Conservation (phyloP, 2,329 filamentous ascomycete genomes). For the Sarocladiaceae sp. region DNA sequence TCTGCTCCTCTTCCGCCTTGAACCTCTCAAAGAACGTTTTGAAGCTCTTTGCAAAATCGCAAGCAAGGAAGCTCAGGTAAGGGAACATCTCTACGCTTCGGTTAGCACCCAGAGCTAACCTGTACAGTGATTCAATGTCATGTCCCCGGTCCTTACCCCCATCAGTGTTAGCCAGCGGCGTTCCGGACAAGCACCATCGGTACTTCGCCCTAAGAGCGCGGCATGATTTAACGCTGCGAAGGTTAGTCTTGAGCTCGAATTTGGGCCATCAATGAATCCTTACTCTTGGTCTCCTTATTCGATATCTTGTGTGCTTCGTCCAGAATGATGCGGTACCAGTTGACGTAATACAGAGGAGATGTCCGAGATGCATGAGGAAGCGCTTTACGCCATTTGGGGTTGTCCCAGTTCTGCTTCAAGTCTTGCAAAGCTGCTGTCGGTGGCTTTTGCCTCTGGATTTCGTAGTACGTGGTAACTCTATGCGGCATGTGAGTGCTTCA, state of each 20-base stretch:
- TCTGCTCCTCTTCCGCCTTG: slow-evolving; percentile 13
- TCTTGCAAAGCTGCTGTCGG: fast-evolving
- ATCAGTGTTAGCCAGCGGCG: slow-evolving; percentile 27
- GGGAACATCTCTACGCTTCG: slow-evolving; percentile 29
- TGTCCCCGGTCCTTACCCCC: slow-evolving; percentile 27
- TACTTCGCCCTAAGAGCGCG: slow-evolving; percentile 23
- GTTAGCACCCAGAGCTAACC: slow-evolving; percentile 13
- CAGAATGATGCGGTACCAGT: slow-evolving; percentile 48
- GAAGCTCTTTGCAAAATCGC: slow-evolving; percentile 10
- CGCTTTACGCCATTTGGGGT: slow-evolving; percentile 18
- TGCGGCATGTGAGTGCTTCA: no score
- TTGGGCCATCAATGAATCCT: no score
- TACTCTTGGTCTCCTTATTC: slow-evolving; percentile 34
- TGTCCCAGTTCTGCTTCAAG: slow-evolving; percentile 1
- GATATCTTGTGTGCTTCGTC: slow-evolving; percentile 57
- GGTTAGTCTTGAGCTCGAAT: slow-evolving; percentile 14
- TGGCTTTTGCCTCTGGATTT: slow-evolving; percentile 19
- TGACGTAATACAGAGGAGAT: slow-evolving; percentile 20
- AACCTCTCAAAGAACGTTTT: slow-evolving; percentile 16
- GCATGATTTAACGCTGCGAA: slow-evolving; percentile 17
- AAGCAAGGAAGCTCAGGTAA: slow-evolving; percentile 27
- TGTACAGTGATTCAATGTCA: neutral
- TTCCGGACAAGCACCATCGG: slow-evolving; percentile 31
- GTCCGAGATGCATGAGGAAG: slow-evolving; percentile 34
- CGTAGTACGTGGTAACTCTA: slow-evolving; percentile 27